phyloP scores from a whole-genome alignment of 495 filamentous ascomycete genomes.

The Glutinoglossum americanum region DNA sequence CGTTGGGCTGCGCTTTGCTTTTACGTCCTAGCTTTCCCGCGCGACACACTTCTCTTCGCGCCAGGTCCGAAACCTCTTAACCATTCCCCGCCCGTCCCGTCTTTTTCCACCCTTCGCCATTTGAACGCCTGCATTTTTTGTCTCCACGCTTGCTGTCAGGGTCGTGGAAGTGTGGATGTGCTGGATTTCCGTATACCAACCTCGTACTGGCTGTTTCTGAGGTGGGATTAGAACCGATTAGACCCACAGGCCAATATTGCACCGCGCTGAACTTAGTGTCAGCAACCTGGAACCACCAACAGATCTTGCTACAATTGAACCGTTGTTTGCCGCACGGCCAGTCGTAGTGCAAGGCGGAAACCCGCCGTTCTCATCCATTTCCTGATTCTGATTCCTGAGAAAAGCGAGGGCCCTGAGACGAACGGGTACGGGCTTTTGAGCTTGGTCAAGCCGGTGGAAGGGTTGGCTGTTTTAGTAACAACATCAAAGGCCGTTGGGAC shows the following conservation, averaged over 20 bases:
- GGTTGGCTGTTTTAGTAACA: background rate
- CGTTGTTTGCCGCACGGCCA: constrained; percentile 1
- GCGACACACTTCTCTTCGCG: background rate
- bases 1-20: constrained; percentile 1
- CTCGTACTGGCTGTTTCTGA: background rate
- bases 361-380: background rate
- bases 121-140: background rate
- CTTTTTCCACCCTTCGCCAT: background rate
- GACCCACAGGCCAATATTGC: background rate
- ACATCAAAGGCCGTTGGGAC: background rate
- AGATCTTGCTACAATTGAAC: background rate
- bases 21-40: constrained; percentile 2
- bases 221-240: background rate
- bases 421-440: background rate
- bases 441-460: background rate
- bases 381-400: background rate
- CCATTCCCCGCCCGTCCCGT: background rate
- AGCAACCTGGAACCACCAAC: background rate
- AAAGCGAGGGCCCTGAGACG: background rate
- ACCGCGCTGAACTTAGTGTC: background rate
- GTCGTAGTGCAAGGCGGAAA: background rate
- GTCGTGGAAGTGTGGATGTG: background rate
- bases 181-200: background rate
- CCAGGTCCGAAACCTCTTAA: background rate
- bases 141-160: background rate